These are phyloP conservation scores for Phytophthora aleatoria DNA, from an alignment of 352 stramenopile genomes.

Conservation along the genomic window DNA sequence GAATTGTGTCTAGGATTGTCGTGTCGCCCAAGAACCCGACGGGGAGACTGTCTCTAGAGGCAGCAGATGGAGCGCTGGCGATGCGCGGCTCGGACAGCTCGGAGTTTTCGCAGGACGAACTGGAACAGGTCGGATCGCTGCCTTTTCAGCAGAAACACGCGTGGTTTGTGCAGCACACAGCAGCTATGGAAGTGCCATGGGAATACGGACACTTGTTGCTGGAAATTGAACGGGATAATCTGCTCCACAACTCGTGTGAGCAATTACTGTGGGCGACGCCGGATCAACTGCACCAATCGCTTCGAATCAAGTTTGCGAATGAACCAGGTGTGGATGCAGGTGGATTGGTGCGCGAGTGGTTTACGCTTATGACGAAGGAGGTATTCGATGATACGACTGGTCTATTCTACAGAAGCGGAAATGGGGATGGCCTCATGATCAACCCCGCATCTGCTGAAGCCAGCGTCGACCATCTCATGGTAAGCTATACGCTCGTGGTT, in stretches of 20 bases:
- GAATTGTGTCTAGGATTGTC: slow-evolving; percentile 77
- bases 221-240: slow-evolving; percentile 87
- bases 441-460: slow-evolving; percentile 83
- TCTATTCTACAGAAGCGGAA: slow-evolving; percentile 78
- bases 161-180: slow-evolving; percentile 89
- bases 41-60: slow-evolving; percentile 74
- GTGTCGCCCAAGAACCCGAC: slow-evolving; percentile 78
- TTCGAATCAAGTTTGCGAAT: slow-evolving; percentile 91
- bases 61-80: slow-evolving; percentile 61
- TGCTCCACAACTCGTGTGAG: slow-evolving; percentile 91
- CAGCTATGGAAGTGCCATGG: slow-evolving; percentile 85
- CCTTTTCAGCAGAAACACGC: slow-evolving; percentile 89
- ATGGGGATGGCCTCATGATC: slow-evolving; percentile 83
- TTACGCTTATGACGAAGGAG: slow-evolving; percentile 89
- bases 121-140: slow-evolving; percentile 69
- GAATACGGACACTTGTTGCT: slow-evolving; percentile 87
- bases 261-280: slow-evolving; percentile 84
- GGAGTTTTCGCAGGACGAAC: slow-evolving; percentile 69
- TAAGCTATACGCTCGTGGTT: slow-evolving; percentile 23
- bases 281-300: slow-evolving; percentile 85
- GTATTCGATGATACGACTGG: slow-evolving; percentile 88
- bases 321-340: slow-evolving; percentile 92
- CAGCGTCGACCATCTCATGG: slow-evolving; percentile 87
- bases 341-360: slow-evolving; percentile 92
- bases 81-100: slow-evolving; percentile 64